Conservation (phyloP, 306 rosid genomes). For the Cicer judaicum region DNA sequence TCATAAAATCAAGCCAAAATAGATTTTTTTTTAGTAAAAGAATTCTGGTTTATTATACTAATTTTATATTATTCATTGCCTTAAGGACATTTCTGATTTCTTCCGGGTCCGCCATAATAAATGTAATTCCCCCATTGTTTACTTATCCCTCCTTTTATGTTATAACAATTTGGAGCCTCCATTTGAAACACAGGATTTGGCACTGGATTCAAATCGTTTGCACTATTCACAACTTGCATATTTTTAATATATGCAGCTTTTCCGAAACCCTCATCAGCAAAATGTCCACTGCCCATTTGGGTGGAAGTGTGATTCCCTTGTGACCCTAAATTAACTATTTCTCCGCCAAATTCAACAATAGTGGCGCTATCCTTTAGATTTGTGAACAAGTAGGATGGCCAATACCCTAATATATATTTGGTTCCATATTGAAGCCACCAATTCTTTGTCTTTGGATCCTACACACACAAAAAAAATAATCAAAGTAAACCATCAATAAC, state of each 20-base stretch:
- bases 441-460: constrained; percentile 90
- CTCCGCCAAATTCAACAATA: constrained; percentile 88
- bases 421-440: constrained; percentile 94
- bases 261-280: constrained; percentile 71
- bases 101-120: constrained; percentile 95
- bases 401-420: constrained; percentile 73
- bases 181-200: constrained; percentile 68
- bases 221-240: constrained; percentile 80
- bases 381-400: constrained; percentile 86
- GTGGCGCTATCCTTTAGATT: constrained; percentile 72
- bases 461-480: background rate
- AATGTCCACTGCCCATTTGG: constrained; percentile 96
- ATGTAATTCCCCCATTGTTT: constrained; percentile 82
- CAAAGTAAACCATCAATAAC: constrained; percentile 15
- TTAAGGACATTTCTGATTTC: constrained; percentile 76
- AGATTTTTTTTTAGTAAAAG: background rate
- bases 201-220: constrained; percentile 68
- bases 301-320: constrained; percentile 74
- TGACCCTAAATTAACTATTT: constrained; percentile 66
- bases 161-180: constrained; percentile 82
- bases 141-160: constrained; percentile 77
- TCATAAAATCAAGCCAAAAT: constrained; percentile 48
- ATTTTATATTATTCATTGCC: background rate
- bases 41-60: constrained; percentile 39
- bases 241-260: constrained; percentile 81